Conservation (phyloP, 164 flowering plant species). For the Vitis amurensis region DNA sequence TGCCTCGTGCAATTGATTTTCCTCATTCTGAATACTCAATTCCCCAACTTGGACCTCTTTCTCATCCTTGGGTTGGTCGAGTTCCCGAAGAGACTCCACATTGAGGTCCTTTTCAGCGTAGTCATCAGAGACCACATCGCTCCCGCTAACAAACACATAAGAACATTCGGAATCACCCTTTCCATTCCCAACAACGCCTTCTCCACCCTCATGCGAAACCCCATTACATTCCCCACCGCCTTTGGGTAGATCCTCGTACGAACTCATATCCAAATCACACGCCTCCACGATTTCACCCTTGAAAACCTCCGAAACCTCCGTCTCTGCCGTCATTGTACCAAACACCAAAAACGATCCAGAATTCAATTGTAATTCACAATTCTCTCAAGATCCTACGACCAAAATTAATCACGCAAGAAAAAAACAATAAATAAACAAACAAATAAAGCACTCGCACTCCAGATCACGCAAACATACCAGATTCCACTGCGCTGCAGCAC, state of each 20-base stretch:
- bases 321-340: constrained; percentile 24
- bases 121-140: constrained; percentile 8
- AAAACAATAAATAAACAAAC: neutral
- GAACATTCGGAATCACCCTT: constrained; percentile 26
- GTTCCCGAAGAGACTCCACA: neutral
- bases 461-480: neutral
- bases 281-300: neutral
- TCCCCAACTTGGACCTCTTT: neutral
- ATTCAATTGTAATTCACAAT: neutral
- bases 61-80: neutral
- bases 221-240: constrained; percentile 7
- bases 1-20: neutral
- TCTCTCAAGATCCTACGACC: neutral
- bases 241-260: constrained; percentile 1
- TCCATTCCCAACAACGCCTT: neutral
- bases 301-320: constrained; percentile 1
- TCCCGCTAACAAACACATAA: constrained; percentile 28
- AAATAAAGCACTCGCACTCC: neutral
- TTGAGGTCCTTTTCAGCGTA: constrained; percentile 10
- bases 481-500: too few species aligned
- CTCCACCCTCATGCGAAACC: constrained; percentile 1
- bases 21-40: neutral
- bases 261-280: neutral
- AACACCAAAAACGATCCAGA: neutral
- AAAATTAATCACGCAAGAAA: neutral